Evolutionary conservation across 768 basidiomycete genomes (phyloP).

Genomic region (Kwoniella dejecticola): DNA sequence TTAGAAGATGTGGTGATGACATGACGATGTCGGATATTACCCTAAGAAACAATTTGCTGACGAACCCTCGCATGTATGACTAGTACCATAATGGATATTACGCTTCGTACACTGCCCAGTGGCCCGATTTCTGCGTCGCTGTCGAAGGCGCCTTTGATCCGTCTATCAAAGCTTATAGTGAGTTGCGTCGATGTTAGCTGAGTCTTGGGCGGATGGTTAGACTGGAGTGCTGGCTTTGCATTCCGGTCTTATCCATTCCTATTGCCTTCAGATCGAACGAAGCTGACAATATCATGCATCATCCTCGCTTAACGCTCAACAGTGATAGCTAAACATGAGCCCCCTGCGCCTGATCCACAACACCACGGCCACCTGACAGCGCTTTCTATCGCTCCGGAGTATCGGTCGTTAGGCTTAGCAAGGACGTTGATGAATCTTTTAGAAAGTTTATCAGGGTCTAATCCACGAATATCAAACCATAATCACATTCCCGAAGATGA

Average conservation of each 20-base stretch:
- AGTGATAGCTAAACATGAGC: constrained; percentile 87
- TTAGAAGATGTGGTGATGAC: no score
- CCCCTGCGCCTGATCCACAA: constrained; percentile 40
- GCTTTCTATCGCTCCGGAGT: constrained; percentile 89
- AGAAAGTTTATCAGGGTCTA: constrained; percentile 64
- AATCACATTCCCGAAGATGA: neutral
- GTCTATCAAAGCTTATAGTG: constrained; percentile 91
- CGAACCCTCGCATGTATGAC: neutral
- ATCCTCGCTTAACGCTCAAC: no score
- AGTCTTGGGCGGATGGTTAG: no score
- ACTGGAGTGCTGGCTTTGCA: no score
- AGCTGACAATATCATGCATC: no score
- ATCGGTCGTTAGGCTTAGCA: constrained; percentile 83
- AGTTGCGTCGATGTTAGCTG: no score
- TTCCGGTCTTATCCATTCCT: no score
- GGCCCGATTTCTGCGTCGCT: constrained; percentile 55
- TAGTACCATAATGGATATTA: constrained; percentile 48
- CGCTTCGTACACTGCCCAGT: constrained; percentile 35
- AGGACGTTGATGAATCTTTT: constrained; percentile 82
- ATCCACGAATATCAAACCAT: neutral
- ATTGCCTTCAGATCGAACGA: no score
- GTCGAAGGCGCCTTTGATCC: constrained; percentile 74
- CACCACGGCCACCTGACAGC: constrained; percentile 85
- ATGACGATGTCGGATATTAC: no score
- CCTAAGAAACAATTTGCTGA: neutral